Evolutionary conservation across 768 basidiomycete species (phyloP).

Genomic region (Tylopilus vinaceipallidus): DNA sequence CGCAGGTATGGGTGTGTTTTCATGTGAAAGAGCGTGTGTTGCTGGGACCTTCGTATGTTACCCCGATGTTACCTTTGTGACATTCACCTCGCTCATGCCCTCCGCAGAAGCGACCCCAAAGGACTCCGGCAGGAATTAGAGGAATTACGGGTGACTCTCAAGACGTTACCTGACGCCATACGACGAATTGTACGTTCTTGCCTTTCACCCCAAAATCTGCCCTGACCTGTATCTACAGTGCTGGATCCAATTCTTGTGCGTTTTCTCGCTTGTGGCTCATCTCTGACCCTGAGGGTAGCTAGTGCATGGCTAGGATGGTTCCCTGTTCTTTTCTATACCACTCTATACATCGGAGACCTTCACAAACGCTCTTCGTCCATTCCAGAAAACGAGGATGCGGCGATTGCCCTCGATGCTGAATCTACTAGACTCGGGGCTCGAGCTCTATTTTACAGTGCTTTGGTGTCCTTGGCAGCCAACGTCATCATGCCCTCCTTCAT

Average conservation of each 20-base stretch:
- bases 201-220: neutral
- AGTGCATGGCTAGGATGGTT: slow-evolving; percentile 93
- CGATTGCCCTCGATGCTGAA: slow-evolving; percentile 51
- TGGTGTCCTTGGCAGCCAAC: slow-evolving; percentile 66
- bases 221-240: slow-evolving; percentile 44
- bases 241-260: slow-evolving; percentile 78
- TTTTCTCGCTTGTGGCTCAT: neutral
- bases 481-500: slow-evolving; percentile 70
- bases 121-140: slow-evolving; percentile 45
- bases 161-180: slow-evolving; percentile 70
- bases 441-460: slow-evolving; percentile 75
- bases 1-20: slow-evolving; percentile 61
- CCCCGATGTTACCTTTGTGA: neutral
- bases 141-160: slow-evolving; percentile 70
- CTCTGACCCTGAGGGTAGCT: slow-evolving; percentile 3
- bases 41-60: slow-evolving; percentile 37
- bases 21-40: slow-evolving; percentile 76
- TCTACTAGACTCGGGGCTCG: slow-evolving; percentile 82
- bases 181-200: slow-evolving; percentile 66
- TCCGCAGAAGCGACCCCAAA: slow-evolving; percentile 21
- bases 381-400: slow-evolving; percentile 30
- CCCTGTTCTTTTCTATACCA: slow-evolving; percentile 85
- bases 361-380: slow-evolving; percentile 53
- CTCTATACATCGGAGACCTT: slow-evolving; percentile 84
- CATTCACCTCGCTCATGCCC: slow-evolving; percentile 2